Evolutionary conservation across 768 basidiomycete species (phyloP), one percentile per base, ranked within the genome.

Genomic region (Pisolithus orientalis): DNA sequence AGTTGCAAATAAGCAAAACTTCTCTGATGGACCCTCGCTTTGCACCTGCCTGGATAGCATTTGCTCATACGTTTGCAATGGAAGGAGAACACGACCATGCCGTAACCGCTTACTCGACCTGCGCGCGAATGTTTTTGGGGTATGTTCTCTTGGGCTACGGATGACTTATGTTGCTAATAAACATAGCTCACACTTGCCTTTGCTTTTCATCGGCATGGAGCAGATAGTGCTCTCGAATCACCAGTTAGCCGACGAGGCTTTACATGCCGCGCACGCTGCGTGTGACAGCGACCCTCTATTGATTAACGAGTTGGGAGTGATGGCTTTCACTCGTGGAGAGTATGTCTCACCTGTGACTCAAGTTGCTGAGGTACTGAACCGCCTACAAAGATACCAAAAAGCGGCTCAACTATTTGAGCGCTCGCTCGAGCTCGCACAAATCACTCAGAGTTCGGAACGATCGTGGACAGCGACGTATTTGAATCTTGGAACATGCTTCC

Each of bases 61-160:
- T 98, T 65, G 96, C 90, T 9, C 96, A 99, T 68, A 94, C 94
- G 0, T 99, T 96, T 72, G 92, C 95, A 2, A 75, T 90, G 58
- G 96, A 99, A 67, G 94, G 94, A 14, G 96, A 99, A 66, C 96
- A 98, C 72, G 95, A 98, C 60, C 94, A 97, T 62, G 95, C 96
- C 3, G 91, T 98, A 43, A 97, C 93, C 0, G 95, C 96, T 1
- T 99, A 99, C 68, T 97, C 95, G 24, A 98, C 96, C 0, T 94
- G 92, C 53, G 90, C 93, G 5, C 76, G 95, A 34, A 85, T 98
- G 76, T 97, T 97, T 65, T 89, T 87, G 53, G 96, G 95, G 90
- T 94, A 64, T 48, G 79, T 60, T 10, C 47, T n/a, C 31, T 40
- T 27, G 16, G 28, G 14, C 28, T 16, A 6, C 14, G 7, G 45